Evolutionary conservation across 495 filamentous ascomycete species (phyloP).

Genomic region (Elaphomyces granulatus): DNA sequence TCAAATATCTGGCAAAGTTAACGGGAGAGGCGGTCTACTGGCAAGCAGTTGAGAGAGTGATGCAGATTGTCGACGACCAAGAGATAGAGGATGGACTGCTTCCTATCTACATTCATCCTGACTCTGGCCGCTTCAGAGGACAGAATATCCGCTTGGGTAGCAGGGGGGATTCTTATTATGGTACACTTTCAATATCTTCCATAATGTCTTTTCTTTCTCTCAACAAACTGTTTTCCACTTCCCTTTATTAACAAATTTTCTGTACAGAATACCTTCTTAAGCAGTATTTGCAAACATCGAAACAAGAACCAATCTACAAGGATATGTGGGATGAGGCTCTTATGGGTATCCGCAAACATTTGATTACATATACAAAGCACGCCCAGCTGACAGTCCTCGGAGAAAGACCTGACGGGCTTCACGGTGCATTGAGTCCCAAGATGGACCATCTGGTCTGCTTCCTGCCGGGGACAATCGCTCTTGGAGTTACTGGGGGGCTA

Average conservation of each 20-base stretch:
- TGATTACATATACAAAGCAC: constrained; percentile 73
- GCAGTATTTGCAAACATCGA: constrained; percentile 84
- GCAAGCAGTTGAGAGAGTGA: constrained; percentile 79
- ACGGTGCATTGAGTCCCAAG: constrained; percentile 53
- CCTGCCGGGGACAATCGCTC: constrained; percentile 88
- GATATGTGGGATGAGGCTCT: constrained; percentile 89
- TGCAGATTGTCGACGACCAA: constrained; percentile 75
- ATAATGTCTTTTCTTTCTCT: constrained; percentile 5
- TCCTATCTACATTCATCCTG: constrained; percentile 80
- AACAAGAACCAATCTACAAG: constrained; percentile 71
- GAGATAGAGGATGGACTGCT: constrained; percentile 66
- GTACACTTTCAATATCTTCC: constrained; percentile 18
- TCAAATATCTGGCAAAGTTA: constrained; percentile 93
- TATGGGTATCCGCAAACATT: constrained; percentile 73
- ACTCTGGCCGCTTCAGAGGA: constrained; percentile 60
- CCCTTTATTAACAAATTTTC: constrained; percentile 7
- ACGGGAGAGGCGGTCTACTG: constrained; percentile 88
- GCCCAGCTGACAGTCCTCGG: constrained; percentile 72
- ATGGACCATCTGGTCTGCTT: constrained; percentile 99
- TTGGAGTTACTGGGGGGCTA: constrained; percentile 69
- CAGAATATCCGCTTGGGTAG: constrained; percentile 83
- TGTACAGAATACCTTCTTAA: constrained; percentile 91
- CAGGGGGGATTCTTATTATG: constrained; percentile 92
- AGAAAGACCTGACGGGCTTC: constrained; percentile 67
- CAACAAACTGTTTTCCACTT: too few species aligned